Conservation (phyloP, 805 yeast species). For the Metschnikowia shivogae region DNA sequence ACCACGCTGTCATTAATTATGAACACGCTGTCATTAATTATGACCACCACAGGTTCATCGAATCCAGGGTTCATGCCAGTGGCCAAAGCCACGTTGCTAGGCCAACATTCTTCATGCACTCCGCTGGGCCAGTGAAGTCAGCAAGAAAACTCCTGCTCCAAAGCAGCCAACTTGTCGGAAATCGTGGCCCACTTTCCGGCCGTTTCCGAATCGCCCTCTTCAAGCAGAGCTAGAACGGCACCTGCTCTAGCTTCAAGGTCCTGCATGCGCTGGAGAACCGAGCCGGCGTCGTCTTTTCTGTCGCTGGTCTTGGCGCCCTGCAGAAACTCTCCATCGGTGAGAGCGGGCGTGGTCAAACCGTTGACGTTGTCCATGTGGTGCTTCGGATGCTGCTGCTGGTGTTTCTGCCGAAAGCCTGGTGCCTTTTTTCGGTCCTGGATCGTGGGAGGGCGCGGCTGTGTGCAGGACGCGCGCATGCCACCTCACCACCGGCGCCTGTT, state of each 20-base stretch:
- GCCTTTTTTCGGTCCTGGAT: neutral
- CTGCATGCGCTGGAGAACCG: slow-evolving; percentile 33
- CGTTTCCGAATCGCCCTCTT: slow-evolving; percentile 28
- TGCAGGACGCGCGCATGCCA: neutral
- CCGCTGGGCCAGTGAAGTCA: too few species aligned
- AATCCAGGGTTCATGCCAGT: too few species aligned
- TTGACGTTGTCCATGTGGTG: slow-evolving; percentile 12
- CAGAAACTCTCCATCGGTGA: slow-evolving; percentile 25
- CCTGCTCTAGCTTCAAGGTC: slow-evolving; percentile 27
- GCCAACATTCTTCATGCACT: too few species aligned
- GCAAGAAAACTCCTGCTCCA: neutral
- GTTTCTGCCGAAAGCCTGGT: neutral
- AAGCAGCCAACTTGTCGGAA: slow-evolving; percentile 16
- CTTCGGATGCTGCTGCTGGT: neutral
- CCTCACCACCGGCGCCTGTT: neutral
- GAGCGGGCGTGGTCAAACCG: slow-evolving; percentile 34
- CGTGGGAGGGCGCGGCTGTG: too few species aligned
- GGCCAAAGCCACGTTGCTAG: too few species aligned
- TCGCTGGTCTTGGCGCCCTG: slow-evolving; percentile 7
- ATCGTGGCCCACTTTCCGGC: slow-evolving; percentile 24
- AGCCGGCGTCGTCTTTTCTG: slow-evolving; percentile 8
- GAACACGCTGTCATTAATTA: too few species aligned
- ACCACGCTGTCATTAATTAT: too few species aligned
- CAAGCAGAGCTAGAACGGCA: slow-evolving; percentile 20
- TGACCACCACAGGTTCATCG: too few species aligned